Percentiles rank a stretch among this genome's conserved stretches.
Conservation (phyloP, 2,329 filamentous ascomycete genomes). For the Fusarium dlaminii region DNA sequence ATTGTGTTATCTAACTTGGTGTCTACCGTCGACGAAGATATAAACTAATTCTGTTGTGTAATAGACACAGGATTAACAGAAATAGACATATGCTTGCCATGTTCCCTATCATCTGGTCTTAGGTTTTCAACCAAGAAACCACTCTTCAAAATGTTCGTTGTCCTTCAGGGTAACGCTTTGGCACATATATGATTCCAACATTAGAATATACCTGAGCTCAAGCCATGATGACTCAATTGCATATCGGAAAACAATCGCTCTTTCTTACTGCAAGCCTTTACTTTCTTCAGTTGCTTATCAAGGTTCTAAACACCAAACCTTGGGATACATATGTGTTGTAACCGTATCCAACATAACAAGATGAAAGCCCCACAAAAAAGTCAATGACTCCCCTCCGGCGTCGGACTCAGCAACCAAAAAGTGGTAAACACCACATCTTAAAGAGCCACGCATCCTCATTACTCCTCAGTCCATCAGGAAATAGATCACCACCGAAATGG, state of each 20-base stretch:
- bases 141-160: neutral
- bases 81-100: neutral
- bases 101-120: neutral
- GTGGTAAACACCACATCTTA: slow-evolving; percentile 10
- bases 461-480: neutral
- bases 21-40: no score
- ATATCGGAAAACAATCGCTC: neutral
- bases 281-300: neutral
- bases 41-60: neutral
- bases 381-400: slow-evolving; percentile 41
- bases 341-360: neutral
- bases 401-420: slow-evolving; percentile 30
- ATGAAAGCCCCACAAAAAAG: slow-evolving; percentile 33
- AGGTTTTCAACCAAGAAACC: neutral
- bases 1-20: neutral
- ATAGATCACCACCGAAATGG: slow-evolving; percentile 52
- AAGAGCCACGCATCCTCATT: slow-evolving; percentile 9
- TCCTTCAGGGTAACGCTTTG: neutral
- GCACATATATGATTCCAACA: neutral
- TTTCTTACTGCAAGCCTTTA: neutral
- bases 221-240: neutral
- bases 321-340: neutral
- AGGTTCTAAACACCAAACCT: neutral
- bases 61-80: neutral
- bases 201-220: neutral